phyloP scores from a whole-genome alignment of 1,284 basidiomycete genomes.

The Puccinia brachypodii region DNA sequence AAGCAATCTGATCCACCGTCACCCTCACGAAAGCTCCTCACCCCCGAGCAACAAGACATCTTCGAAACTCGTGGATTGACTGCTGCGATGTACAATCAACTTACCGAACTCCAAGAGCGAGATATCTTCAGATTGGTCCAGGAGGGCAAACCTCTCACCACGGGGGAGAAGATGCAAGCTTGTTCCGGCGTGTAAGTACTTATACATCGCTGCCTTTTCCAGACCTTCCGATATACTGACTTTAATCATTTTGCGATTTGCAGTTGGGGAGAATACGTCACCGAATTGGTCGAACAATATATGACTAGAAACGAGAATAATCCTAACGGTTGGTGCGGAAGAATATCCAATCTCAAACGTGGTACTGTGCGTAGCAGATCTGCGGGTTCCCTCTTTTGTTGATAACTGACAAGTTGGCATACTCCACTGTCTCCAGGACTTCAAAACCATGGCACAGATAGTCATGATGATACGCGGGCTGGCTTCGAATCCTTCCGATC shows the following conservation, averaged over 20 bases:
- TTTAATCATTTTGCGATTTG: neutral
- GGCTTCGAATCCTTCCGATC: neutral
- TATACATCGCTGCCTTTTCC: neutral
- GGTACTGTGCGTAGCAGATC: constrained; percentile 26
- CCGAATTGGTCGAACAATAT: constrained; percentile 27
- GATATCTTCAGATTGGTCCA: constrained; percentile 49
- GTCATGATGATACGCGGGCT: constrained; percentile 31
- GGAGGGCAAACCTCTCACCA: constrained; percentile 41
- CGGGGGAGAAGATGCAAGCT: constrained; percentile 48
- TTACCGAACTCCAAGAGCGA: constrained; percentile 44
- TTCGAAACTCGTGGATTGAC: constrained; percentile 40
- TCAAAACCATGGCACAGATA: constrained; percentile 44
- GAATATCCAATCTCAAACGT: constrained; percentile 43
- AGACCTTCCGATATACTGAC: neutral
- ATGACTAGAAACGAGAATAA: constrained; percentile 25
- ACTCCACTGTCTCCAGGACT: constrained; percentile 13
- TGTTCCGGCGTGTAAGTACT: constrained; percentile 39
- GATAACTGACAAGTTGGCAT: neutral
- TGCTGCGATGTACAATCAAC: constrained; percentile 36
- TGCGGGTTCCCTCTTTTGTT: neutral
- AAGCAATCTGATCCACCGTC: constrained; percentile 39
- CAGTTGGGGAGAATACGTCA: constrained; percentile 34
- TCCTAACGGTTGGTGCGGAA: constrained; percentile 44
- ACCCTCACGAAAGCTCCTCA: constrained; percentile 20
- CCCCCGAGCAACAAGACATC: constrained; percentile 33